Evolutionary conservation across 2,329 filamentous ascomycete species (phyloP).

Genomic region (Trichoderma atrobrunneum): DNA sequence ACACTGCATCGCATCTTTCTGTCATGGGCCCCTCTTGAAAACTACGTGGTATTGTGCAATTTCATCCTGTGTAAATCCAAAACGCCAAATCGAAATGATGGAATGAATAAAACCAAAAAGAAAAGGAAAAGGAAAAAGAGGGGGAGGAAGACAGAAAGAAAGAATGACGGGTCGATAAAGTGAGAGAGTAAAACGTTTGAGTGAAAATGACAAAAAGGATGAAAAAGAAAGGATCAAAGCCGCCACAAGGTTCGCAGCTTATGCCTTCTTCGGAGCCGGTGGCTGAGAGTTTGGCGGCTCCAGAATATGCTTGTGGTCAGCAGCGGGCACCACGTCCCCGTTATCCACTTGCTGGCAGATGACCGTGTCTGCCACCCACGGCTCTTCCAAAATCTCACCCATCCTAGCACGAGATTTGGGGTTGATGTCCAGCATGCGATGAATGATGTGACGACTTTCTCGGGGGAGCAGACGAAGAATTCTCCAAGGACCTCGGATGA

Average conservation of each 20-base stretch:
- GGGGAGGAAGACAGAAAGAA: background rate
- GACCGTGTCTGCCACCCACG: slow-evolving; percentile 81
- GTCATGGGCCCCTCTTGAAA: background rate
- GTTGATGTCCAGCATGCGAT: slow-evolving; percentile 87
- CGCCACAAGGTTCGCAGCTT: background rate
- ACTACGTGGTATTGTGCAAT: slow-evolving; percentile 8
- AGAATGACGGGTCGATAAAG: background rate
- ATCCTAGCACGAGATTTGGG: slow-evolving; percentile 80
- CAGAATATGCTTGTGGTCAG: slow-evolving; percentile 79
- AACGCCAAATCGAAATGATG: background rate
- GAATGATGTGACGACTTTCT: slow-evolving; percentile 85
- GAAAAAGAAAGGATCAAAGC: background rate
- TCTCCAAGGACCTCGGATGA: slow-evolving; percentile 90
- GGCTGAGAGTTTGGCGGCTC: slow-evolving; percentile 62
- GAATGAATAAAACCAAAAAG: background rate
- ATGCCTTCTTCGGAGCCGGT: slow-evolving; percentile 13
- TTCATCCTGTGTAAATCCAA: slow-evolving; percentile 1
- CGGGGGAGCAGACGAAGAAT: slow-evolving; percentile 82
- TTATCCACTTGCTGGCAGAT: slow-evolving; percentile 76
- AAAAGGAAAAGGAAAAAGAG: background rate
- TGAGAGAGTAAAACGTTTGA: background rate
- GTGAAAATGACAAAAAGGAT: background rate
- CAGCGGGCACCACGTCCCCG: slow-evolving; percentile 68
- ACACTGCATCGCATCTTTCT: background rate
- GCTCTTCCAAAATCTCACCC: slow-evolving; percentile 80